phyloP scores from a whole-genome alignment of 129 eudicot genomes.

The Mikania micrantha region DNA sequence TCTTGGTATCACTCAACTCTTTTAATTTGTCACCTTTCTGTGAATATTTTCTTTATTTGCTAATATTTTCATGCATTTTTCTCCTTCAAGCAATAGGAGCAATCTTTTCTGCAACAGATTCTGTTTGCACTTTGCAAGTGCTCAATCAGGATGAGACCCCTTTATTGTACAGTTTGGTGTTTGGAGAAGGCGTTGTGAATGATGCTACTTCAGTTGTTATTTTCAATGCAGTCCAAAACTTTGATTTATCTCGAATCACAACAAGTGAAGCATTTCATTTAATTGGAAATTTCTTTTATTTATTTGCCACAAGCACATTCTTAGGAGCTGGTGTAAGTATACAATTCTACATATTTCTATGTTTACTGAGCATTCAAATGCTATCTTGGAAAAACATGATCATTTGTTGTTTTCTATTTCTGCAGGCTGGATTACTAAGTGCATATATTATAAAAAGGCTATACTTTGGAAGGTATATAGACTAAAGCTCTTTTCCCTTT shows the following conservation, averaged over 20 bases:
- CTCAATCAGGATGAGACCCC: constrained; percentile 89
- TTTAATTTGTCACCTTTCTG: background rate
- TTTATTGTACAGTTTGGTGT: constrained; percentile 70
- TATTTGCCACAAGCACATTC: constrained; percentile 60
- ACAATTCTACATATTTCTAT: constrained; percentile 7
- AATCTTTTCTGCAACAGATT: constrained; percentile 70
- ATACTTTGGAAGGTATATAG: constrained; percentile 74
- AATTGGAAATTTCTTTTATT: constrained; percentile 56
- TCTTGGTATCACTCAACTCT: constrained; percentile 45
- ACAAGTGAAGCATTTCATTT: constrained; percentile 42
- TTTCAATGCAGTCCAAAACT: constrained; percentile 79
- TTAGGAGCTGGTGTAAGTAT: constrained; percentile 64
- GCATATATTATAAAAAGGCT: constrained; percentile 73
- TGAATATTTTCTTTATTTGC: background rate
- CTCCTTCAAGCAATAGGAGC: constrained; percentile 45
- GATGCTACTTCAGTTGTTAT: constrained; percentile 87
- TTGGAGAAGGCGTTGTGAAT: constrained; percentile 88
- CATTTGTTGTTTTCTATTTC: constrained; percentile 9
- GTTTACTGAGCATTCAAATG: background rate
- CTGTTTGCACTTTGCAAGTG: constrained; percentile 80
- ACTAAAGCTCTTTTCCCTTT: background rate
- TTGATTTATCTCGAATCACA: constrained; percentile 58
- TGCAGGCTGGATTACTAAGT: constrained; percentile 82
- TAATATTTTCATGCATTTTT: constrained; percentile 6
- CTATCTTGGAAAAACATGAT: background rate